phyloP scores from a whole-genome alignment of 345 rosid species.

The Aquilaria malaccensis region DNA sequence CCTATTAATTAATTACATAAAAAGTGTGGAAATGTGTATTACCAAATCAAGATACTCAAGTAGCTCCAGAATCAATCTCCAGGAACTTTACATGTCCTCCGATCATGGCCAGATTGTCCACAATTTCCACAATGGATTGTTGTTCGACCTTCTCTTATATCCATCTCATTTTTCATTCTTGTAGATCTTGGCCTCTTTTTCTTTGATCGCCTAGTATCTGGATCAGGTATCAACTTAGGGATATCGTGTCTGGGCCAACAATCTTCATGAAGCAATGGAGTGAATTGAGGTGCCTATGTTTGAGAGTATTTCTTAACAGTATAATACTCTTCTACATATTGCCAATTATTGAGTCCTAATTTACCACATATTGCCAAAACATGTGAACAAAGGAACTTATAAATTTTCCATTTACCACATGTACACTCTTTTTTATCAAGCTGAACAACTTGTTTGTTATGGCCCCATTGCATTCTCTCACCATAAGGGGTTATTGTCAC shows the following conservation, averaged over 20 bases:
- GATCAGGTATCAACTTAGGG: no score
- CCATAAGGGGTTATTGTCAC: background rate
- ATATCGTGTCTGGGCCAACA: background rate
- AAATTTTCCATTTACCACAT: background rate
- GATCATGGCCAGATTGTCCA: no score
- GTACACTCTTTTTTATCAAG: conserved; percentile 1
- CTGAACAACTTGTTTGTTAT: conserved; percentile 1
- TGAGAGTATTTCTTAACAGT: background rate
- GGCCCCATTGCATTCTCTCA: background rate
- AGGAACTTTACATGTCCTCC: no score
- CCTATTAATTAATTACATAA: no score
- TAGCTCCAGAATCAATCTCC: no score
- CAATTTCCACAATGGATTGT: no score
- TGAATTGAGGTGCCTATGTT: background rate
- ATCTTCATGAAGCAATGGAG: background rate
- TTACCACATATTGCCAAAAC: background rate
- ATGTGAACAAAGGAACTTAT: conserved; percentile 1
- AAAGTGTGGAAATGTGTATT: no score
- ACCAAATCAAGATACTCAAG: no score
- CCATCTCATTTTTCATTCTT: no score
- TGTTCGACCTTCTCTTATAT: no score
- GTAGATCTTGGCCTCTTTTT: no score
- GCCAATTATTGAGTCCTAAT: background rate
- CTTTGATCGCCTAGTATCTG: no score
- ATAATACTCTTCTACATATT: background rate